These are phyloP conservation scores for Curvularia lunata DNA, from an alignment of 2,329 filamentous ascomycete genomes.

Conservation along the genomic window DNA sequence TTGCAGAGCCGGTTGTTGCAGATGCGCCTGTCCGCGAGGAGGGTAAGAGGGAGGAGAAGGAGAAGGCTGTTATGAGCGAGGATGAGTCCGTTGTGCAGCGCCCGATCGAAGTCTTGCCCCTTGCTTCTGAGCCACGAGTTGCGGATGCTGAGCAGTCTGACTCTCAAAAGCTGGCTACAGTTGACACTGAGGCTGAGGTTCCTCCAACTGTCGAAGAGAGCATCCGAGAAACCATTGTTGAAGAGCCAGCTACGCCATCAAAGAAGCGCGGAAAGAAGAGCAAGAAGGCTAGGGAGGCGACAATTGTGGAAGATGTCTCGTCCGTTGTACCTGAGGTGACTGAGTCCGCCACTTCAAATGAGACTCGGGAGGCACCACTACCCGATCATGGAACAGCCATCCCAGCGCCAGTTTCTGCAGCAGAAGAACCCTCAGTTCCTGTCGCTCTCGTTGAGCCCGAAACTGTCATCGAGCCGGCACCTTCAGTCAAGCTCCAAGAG, in stretches of 20 bases:
- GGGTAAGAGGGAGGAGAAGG: constrained; percentile 38
- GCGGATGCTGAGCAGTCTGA: constrained; percentile 2
- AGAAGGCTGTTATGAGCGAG: constrained; percentile 17
- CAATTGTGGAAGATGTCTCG: constrained; percentile 3
- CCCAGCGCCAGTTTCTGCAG: neutral
- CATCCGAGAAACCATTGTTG: constrained; percentile 2
- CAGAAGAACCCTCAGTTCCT: constrained; percentile 1
- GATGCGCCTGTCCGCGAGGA: constrained; percentile 20
- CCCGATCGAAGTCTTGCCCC: neutral
- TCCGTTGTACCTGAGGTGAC: neutral
- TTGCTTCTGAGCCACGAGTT: neutral
- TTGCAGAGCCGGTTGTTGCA: constrained; percentile 12
- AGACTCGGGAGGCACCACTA: neutral
- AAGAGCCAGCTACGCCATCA: constrained; percentile 19
- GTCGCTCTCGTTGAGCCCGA: constrained; percentile 5
- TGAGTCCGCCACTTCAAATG: neutral
- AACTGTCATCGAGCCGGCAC: neutral
- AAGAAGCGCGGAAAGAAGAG: constrained; percentile 36
- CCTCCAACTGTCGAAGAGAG: neutral
- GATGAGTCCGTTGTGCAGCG: constrained; percentile 12
- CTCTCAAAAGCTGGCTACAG: neutral
- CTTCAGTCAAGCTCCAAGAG: neutral
- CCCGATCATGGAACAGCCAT: neutral
- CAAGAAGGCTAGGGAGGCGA: constrained; percentile 34
- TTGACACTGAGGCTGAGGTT: neutral